Evolutionary conservation across 2,329 filamentous ascomycete species (phyloP).

Genomic region (Talaromyces sp.): DNA sequence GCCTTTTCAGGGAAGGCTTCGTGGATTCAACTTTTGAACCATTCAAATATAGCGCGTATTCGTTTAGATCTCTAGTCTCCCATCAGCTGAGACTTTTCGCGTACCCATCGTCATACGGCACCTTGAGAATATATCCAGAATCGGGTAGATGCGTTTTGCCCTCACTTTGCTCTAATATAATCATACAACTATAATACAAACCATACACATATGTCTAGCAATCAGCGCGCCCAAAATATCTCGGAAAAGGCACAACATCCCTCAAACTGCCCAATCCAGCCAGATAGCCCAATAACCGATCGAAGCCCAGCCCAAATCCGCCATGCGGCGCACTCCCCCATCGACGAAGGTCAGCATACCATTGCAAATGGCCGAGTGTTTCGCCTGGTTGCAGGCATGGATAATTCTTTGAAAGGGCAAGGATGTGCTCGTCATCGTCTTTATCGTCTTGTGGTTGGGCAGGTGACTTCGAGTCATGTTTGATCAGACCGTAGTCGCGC

Average conservation of each 20-base stretch:
- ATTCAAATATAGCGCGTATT: no score
- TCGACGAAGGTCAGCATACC: conserved; percentile 83
- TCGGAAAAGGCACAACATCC: conserved; percentile 81
- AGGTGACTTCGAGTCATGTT: conserved; percentile 20
- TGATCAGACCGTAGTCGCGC: conserved; percentile 62
- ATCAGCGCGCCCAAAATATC: conserved; percentile 58
- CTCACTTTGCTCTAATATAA: neutral
- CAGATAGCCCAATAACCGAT: conserved; percentile 79
- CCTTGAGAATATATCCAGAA: no score
- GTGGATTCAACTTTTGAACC: no score
- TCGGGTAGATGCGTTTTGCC: no score
- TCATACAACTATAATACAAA: neutral
- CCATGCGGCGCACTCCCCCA: conserved; percentile 92
- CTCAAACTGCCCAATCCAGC: conserved; percentile 76
- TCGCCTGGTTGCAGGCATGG: conserved; percentile 38
- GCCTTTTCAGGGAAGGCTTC: no score
- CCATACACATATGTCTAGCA: conserved; percentile 31
- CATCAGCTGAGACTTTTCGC: no score
- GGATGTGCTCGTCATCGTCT: conserved; percentile 21
- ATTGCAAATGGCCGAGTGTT: conserved; percentile 59
- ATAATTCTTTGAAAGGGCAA: conserved; percentile 25
- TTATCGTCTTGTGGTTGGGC: conserved; percentile 14
- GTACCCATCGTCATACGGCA: no score
- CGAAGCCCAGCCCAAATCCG: conserved; percentile 86
- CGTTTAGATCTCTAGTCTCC: no score